Base-by-base conservation (phyloP, 192 early-diverging fungal genomes). In the Podila horticola region DNA sequence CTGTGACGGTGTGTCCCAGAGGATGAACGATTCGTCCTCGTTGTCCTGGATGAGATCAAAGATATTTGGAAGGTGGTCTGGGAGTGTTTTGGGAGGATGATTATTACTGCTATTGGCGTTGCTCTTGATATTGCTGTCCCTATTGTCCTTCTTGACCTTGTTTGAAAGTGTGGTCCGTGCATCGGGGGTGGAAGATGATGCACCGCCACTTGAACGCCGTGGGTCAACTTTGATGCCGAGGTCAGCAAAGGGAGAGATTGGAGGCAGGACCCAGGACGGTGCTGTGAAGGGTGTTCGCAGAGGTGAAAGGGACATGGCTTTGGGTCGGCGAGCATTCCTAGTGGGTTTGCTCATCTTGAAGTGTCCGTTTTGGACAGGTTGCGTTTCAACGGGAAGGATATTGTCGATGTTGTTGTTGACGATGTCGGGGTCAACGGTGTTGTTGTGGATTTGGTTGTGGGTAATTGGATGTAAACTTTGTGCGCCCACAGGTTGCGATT, bases 161-260 rank as follows among this genome's bases (percentile, higher is more conserved):
- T 45, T 45, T 45, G 41, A 45, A 45, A 45, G 15, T 9, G 28
- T 30, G 30, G 59, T 17, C 59, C 59, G 28, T 61, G 26, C 59
- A 7, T 61, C 15, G 30, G 19, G 29, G 30, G 59, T 15, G 8
- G 41, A 45, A 45, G 41, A 45, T 15, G 12, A 30, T 30, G 59
- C 29, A 30, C 28, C 59, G 29, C 52, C 52, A n/a, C 24, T 26
- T 55, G 52, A 55, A 61, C 17, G 59, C 59, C 59, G 59, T 61
- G 26, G 30, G 24, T 73, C 77, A 45, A 81, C 69, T 20, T 30
- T 68, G 6, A 81, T 33, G 1, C 71, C 77, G 33, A 81, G 72
- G 45, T 81, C 77, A 19, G 77, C 55, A 55, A 81, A 81, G 31
- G 70, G 62, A 0, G 77, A 71, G 15, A 81, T 81, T 0, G 77